Evolutionary conservation across 2,329 filamentous ascomycete genomes (phyloP), one percentile per base, ranked within the genome.

Genomic region (Phyllosticta capitalensis): DNA sequence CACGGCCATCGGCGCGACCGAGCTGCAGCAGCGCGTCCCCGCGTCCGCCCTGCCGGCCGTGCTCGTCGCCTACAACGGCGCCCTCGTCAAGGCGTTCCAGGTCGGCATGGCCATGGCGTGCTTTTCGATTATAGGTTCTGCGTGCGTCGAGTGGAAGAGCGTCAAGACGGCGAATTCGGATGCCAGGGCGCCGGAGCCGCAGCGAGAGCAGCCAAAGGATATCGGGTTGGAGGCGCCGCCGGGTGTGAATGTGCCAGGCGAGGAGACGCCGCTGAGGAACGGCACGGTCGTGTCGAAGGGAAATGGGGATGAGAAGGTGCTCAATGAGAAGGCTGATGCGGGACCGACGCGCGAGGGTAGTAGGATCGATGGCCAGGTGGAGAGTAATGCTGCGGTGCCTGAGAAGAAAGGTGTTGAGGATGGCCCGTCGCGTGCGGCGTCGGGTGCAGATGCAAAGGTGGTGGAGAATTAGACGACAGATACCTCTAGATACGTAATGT

Each of bases 131-230:
- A 85, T 14, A 6, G 85, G 83, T 0, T 76, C 79, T 0, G 65
- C 78, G 0, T 71, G 75, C 3, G 79, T 89, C 64, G 81, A 88
- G 72, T 89, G 84, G 84, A 81, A 77, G 69, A 84, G 76, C 63
- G 83, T 89, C 67, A 88, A 87, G 76, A 83, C 81, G 66, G 74
- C 75, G 65, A 68, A 70, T 12, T 26, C 50, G 50, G 50, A 52
- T n/a, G 17, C n/a, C 12, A 45, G n/a, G 17, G 17, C 14, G 6
- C 38, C 38, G 38, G 17, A 17, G 17, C 9, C 38, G 38, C 4
- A n/a, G 17, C 14, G 38, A 45, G 17, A 45, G 17, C 12, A 17
- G 17, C 38, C 38, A 2, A 17, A 10, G 10, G 30, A 10, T 10
- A 9, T 17, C 5, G 30, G 7, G 10, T 3, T 38, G 30, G 38